Percentiles rank a stretch among this genome's conserved stretches.
Conservation (phyloP, 148 eudicot species). For the Chenopodium berlandieri region DNA sequence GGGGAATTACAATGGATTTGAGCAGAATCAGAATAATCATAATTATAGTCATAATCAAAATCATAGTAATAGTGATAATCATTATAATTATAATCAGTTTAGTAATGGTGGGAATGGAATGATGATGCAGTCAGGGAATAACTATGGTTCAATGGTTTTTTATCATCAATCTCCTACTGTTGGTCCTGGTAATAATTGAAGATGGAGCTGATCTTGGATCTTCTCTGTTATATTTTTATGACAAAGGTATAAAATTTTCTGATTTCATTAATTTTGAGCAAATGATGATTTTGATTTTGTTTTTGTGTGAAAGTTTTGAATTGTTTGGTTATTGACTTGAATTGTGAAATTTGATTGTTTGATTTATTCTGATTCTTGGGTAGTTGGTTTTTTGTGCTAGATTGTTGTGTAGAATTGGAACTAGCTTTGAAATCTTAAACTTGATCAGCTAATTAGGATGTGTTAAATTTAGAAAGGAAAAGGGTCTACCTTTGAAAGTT, state of each 20-base stretch:
- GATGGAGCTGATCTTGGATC: neutral
- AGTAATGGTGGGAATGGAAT: conserved; percentile 18
- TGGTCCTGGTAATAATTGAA: conserved; percentile 18
- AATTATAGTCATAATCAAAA: neutral
- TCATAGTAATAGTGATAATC: neutral
- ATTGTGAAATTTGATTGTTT: neutral
- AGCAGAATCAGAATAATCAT: neutral
- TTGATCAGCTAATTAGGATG: neutral
- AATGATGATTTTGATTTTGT: neutral
- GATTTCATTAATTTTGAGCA: neutral
- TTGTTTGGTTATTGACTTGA: neutral
- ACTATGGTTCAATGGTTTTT: conserved; percentile 14
- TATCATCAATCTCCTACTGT: conserved; percentile 18
- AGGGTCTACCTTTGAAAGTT: too few species aligned
- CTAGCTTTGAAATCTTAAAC: neutral
- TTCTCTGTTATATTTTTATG: neutral
- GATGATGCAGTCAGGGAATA: conserved; percentile 14
- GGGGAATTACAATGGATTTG: conserved; percentile 13
- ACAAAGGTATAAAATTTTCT: conserved; percentile 17
- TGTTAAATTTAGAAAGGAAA: too few species aligned
- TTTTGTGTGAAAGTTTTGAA: neutral
- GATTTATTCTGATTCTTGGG: neutral
- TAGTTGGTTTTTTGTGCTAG: neutral
- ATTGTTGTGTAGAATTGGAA: neutral
- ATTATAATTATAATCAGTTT: neutral